phyloP scores from a whole-genome alignment of 208 protist species.

The Crithidia mellificae region DNA sequence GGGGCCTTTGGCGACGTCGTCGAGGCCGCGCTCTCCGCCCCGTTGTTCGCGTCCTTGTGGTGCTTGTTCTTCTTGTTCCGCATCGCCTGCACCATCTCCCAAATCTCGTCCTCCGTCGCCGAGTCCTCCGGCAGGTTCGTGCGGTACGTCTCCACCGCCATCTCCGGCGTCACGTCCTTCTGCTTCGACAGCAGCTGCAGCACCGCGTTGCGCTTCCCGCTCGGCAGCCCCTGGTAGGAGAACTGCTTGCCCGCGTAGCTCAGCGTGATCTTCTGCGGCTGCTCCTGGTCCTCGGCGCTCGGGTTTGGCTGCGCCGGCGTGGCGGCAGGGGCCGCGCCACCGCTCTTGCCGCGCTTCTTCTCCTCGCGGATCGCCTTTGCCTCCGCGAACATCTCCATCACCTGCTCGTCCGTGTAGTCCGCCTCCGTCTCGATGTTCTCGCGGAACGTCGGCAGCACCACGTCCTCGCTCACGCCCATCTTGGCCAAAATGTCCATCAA shows the following conservation, averaged over 20 bases:
- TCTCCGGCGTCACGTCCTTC: slow-evolving; percentile 42
- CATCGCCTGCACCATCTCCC: slow-evolving; percentile 44
- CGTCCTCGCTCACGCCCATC: slow-evolving; percentile 50
- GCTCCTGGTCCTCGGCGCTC: slow-evolving; percentile 43
- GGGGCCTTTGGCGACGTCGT: slow-evolving; percentile 7
- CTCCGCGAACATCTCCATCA: slow-evolving; percentile 45
- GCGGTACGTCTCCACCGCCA: slow-evolving; percentile 69
- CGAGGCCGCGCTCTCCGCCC: not conserved
- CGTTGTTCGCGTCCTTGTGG: slow-evolving; percentile 19
- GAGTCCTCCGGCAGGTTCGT: slow-evolving; percentile 56
- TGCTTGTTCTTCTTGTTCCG: slow-evolving; percentile 35
- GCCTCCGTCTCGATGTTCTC: slow-evolving; percentile 68
- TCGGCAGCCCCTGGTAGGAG: slow-evolving; percentile 75
- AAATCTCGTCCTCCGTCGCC: slow-evolving; percentile 60
- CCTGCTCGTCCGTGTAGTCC: slow-evolving; percentile 54
- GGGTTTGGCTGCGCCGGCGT: not conserved
- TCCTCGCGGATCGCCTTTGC: slow-evolving; percentile 51
- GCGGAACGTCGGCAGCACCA: slow-evolving; percentile 55
- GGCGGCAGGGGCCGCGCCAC: not conserved
- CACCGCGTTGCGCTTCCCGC: slow-evolving; percentile 62
- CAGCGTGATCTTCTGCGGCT: slow-evolving; percentile 65
- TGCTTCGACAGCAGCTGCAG: slow-evolving; percentile 78
- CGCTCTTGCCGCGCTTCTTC: slow-evolving; percentile 35
- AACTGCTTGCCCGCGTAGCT: slow-evolving; percentile 68
- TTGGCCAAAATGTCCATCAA: slow-evolving; percentile 82